These are phyloP conservation scores for Cucumis cinereus DNA, from an alignment of 306 rosid species.

Conservation along the genomic window DNA sequence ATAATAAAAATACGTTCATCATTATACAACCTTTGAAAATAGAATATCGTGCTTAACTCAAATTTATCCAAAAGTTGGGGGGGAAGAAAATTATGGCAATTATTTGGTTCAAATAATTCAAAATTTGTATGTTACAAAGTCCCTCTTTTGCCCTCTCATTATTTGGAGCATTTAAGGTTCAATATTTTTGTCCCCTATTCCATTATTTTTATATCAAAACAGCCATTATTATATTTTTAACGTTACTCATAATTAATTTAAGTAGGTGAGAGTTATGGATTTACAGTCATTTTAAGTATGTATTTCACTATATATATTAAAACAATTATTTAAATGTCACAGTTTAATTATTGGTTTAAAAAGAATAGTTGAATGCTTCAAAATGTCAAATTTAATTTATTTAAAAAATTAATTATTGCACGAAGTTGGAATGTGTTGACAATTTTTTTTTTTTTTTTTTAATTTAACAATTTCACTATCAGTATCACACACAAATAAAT, in stretches of 20 bases:
- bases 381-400: not conserved
- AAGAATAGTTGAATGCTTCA: not conserved
- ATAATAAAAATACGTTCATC: no score
- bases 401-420: not conserved
- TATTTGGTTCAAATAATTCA: not conserved
- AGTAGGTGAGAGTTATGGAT: not conserved
- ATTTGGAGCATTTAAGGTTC: conserved; percentile 2
- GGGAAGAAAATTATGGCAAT: not conserved
- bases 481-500: not conserved
- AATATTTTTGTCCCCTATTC: not conserved
- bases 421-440: not conserved
- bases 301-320: not conserved
- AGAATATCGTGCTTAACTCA: not conserved
- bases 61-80: no score
- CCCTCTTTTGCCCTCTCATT: not conserved
- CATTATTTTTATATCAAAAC: not conserved
- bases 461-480: not conserved
- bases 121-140: not conserved
- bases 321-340: not conserved
- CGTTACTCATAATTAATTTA: not conserved
- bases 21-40: not conserved
- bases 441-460: not conserved
- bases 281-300: not conserved
- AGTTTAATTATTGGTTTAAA: not conserved
- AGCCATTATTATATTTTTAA: not conserved